Evolutionary conservation across 495 filamentous ascomycete genomes (phyloP), one percentile per base, ranked within the genome.

Genomic region (Pyrenula aspistea): DNA sequence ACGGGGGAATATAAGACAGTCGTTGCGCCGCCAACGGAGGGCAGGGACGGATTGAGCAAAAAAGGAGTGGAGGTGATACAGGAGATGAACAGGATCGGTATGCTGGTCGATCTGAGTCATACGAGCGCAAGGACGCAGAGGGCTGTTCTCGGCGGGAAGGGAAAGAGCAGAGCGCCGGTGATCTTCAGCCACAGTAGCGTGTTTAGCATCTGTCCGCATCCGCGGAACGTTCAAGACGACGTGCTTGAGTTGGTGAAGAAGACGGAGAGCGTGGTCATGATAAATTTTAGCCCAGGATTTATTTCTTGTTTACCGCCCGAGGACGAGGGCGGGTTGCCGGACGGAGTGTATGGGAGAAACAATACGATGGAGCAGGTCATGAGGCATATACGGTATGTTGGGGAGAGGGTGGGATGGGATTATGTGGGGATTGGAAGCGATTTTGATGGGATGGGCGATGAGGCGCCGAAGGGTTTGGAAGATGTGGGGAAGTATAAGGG

Each of bases 401-500:
- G 73, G 0, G 56, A 74, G 2, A 62, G 71, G 2, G 76, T 79
- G n/a, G 83, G 83, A 0, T 84, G 76, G 59, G 73, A 80, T 49
- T 71, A 83, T 66, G 77, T 86, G 49, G 83, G 83, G 0, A 55
- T 86, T 12, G 83, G 83, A 0, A 80, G 79, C 55, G 83, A 86
- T 61, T 86, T 81, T 64, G 81, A 84, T 60, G 83, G 82, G 1
- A 84, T 83, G 54, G 12, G 20, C 2, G 57, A 61, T 8, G 65
- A 56, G 2, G 68, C 71, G 0, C 75, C 79, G 0, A 61, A 58
- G 12, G 82, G 82, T 2, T 57, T 85, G 2, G 82, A 84, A 50
- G 90, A 96, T 69, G 91, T 96, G 24, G 83, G 83, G 53, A 89
- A 86, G 65, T 95, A 83, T 66, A 92, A 93, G 1, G 81, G 83